Percentiles rank a stretch among this genome's conserved stretches.
These are phyloP conservation scores for Paraphoma chrysanthemicola DNA, from an alignment of 2,329 filamentous ascomycete genomes.

Conservation along the genomic window DNA sequence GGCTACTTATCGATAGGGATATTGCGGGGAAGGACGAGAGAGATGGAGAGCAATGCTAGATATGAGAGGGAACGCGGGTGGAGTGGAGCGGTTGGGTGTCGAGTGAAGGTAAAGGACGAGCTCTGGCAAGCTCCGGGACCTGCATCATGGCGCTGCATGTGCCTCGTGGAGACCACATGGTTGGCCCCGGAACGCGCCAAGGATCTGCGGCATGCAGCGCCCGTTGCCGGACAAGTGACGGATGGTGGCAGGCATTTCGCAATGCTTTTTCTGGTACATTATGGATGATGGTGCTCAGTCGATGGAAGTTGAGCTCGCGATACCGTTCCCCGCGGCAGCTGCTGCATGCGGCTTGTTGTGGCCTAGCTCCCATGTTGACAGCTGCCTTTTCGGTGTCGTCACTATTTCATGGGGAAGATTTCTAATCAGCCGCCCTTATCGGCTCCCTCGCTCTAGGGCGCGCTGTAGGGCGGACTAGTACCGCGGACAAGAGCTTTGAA, in stretches of 20 bases:
- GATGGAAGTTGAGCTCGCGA: too few relatives aligned
- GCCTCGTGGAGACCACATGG: conserved; percentile 4
- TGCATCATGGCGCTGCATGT: conserved; percentile 18
- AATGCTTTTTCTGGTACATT: too few relatives aligned
- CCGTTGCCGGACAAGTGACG: conserved; percentile 5
- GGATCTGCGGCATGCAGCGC: neutral
- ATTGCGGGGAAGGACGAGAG: neutral
- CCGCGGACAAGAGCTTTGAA: conserved; percentile 14
- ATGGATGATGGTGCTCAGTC: too few relatives aligned
- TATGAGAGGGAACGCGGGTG: neutral
- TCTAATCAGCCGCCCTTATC: conserved; percentile 36
- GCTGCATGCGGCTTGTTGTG: conserved; percentile 7
- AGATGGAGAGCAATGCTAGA: neutral
- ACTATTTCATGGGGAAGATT: conserved; percentile 24
- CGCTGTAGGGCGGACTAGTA: conserved; percentile 8
- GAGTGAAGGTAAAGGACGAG: neutral
- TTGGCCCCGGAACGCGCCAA: conserved; percentile 4
- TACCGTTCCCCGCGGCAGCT: too few relatives aligned
- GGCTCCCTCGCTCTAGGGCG: conserved; percentile 5
- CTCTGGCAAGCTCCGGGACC: conserved; percentile 19
- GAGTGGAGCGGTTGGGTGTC: neutral
- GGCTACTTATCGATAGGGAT: conserved; percentile 23
- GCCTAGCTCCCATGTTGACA: conserved; percentile 14
- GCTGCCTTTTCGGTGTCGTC: conserved; percentile 23
- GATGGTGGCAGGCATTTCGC: neutral